Conservation (phyloP, 1,284 basidiomycete species). For the Gymnopus androsaceus region DNA sequence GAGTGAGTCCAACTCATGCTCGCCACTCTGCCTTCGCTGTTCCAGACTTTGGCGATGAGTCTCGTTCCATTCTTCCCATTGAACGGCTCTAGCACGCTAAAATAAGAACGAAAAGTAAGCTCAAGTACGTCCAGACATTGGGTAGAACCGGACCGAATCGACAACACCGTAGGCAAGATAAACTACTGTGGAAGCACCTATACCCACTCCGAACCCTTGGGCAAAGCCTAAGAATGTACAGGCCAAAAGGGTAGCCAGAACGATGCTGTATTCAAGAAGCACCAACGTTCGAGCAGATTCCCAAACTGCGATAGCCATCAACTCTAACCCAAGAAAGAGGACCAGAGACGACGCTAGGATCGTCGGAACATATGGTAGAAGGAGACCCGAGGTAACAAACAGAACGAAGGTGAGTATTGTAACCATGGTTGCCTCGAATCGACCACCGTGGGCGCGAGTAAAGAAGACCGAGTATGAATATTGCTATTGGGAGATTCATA, state of each 20-base stretch:
- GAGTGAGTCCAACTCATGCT: no score
- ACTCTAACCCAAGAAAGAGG: slow-evolving; percentile 27
- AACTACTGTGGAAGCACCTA: slow-evolving; percentile 22
- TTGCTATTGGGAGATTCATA: slow-evolving; percentile 16
- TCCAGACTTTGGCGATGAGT: no score
- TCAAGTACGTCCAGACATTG: not conserved
- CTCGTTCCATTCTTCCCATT: not conserved
- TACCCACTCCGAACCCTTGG: slow-evolving; percentile 27
- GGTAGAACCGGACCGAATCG: slow-evolving; percentile 22
- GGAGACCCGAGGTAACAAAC: slow-evolving; percentile 21
- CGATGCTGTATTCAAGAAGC: slow-evolving; percentile 23
- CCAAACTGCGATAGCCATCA: slow-evolving; percentile 26
- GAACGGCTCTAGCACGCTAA: slow-evolving; percentile 1
- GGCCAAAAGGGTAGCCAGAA: slow-evolving; percentile 22
- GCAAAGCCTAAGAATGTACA: slow-evolving; percentile 29
- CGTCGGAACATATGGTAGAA: slow-evolving; percentile 26
- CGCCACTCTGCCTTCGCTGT: no score
- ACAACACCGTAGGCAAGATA: slow-evolving; percentile 25
- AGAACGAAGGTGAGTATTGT: slow-evolving; percentile 19
- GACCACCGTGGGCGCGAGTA: slow-evolving; percentile 25
- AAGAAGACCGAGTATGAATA: slow-evolving; percentile 25
- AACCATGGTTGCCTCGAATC: slow-evolving; percentile 24
- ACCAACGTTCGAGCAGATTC: slow-evolving; percentile 23
- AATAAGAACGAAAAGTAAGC: slow-evolving; percentile 3
- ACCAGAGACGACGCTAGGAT: slow-evolving; percentile 25